Base-by-base conservation (phyloP, 1,139 yeast genomes). In the Suhomyces choctaworum region DNA sequence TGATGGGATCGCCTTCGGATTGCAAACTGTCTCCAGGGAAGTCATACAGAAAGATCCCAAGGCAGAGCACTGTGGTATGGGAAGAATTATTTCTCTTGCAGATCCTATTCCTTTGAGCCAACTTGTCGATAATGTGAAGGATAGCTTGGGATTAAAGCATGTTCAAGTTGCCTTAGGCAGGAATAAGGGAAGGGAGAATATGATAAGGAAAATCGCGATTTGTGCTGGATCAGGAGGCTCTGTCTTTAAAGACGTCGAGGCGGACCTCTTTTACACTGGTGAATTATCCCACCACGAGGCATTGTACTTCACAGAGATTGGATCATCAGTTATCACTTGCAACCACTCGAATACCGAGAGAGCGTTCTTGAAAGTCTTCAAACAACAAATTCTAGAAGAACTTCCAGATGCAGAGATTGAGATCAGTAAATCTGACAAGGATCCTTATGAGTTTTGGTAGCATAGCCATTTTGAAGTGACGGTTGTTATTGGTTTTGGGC, bases 141-240 rank as follows among this genome's bases (percentile, higher is more conserved):
- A 37, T 1, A 66, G 70, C 15, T 62, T 90, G 30, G 68, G 64
- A 0, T 59, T 92, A 33, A 39, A 58, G 0, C 64, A 79, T 44
- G 64, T 90, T 7, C 96, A 86, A 55, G 76, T 88, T 1, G 89
- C 89, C 1, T 46, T 51, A 3, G 66, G 72, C 0, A 61, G 70
- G 2, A 58, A 58, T 8, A 42, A 55, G 8, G 62, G 57, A 11
- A 45, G 52, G 7, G 45, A 47, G 9, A 62, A 60, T 5, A 36
- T 41, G 10, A 66, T 85, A 26, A 58, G 56, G 15, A 67, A 71
- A 0, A 68, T 89, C n/a, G 97, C 97, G 1, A 59, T 92, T 15
- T 92, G 99, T 60, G 98, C 98, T 4, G 99, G 99, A 0, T 86
- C 96, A 4, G 99, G 99, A 0, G 81, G 86, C 1, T 66, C 78